Conservation (phyloP, 306 rosid genomes). For the Malus domestica region ASM211411v1 NC_041795.1:3041001-3041500, state of each 20-base stretch:
- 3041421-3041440: neutral
- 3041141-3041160: neutral
- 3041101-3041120: too few relatives aligned
- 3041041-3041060: too few relatives aligned
- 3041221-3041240: too few relatives aligned
- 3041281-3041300: too few relatives aligned
- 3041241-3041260: neutral
- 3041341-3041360: neutral
- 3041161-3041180: neutral
- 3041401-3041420: neutral
- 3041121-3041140: too few relatives aligned
- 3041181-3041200: neutral
- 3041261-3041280: neutral
- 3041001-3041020: too few relatives aligned
- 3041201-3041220: neutral
- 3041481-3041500: slow-evolving; percentile 79
- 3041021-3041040: too few relatives aligned
- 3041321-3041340: neutral
- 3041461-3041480: slow-evolving; percentile 76
- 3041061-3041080: too few relatives aligned
- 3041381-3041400: neutral
- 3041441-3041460: slow-evolving; percentile 56
- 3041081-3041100: too few relatives aligned
- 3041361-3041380: neutral
- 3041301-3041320: too few relatives aligned